Conservation (phyloP, 345 rosid genomes). For the Moricandia moricandioides region DNA sequence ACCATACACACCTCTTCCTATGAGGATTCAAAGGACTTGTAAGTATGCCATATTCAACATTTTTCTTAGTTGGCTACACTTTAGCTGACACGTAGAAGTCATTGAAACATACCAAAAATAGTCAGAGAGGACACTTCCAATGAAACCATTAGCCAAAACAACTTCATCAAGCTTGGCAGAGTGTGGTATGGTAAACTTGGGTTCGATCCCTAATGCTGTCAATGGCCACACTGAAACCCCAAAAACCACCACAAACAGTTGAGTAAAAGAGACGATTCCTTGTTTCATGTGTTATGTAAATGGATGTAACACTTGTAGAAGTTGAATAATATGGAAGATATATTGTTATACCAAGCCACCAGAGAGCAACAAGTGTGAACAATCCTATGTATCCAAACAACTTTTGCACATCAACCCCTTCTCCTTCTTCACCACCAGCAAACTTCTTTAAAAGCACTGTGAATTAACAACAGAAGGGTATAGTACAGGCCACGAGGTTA, state of each 20-base stretch:
- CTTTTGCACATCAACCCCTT: constrained; percentile 90
- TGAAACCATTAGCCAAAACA: constrained; percentile 86
- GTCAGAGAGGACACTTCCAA: constrained; percentile 98
- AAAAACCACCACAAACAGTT: background rate
- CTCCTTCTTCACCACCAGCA: constrained; percentile 97
- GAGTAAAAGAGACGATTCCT: background rate
- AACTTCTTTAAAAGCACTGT: constrained; percentile 98
- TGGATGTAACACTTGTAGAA: background rate
- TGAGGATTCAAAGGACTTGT: background rate
- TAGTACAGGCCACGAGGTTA: background rate
- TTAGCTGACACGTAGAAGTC: background rate
- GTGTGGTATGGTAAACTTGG: constrained; percentile 90
- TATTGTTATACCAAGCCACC: constrained; percentile 93
- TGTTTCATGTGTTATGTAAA: background rate
- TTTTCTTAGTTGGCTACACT: background rate
- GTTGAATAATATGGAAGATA: background rate
- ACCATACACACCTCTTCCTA: constrained; percentile 7
- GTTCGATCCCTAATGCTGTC: constrained; percentile 95
- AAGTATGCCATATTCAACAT: background rate
- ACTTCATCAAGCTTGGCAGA: constrained; percentile 89
- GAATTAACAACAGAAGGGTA: constrained; percentile 1
- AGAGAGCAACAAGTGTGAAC: constrained; percentile 92
- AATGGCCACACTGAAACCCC: constrained; percentile 84
- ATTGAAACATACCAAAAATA: constrained; percentile 66
- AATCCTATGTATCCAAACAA: constrained; percentile 94